phyloP scores from a whole-genome alignment of 352 stramenopile genomes.

The Pseudoperonospora humuli region DNA sequence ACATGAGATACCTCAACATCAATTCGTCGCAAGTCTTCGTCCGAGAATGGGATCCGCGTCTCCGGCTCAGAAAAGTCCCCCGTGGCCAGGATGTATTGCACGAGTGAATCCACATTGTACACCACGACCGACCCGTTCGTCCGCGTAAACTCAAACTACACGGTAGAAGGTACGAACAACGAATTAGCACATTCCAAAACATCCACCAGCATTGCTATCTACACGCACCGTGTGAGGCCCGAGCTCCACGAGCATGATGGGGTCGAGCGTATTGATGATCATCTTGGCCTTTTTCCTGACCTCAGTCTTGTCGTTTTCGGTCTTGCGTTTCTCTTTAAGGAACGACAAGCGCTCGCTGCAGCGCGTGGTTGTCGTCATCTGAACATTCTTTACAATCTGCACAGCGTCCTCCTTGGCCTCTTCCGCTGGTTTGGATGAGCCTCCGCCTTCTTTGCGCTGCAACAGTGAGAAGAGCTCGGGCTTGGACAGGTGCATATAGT shows the following conservation, averaged over 20 bases:
- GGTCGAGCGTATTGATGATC: constrained; percentile 73
- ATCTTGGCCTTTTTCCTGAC: constrained; percentile 48
- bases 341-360: constrained; percentile 46
- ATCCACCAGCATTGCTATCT: not conserved
- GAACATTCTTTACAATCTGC: constrained; percentile 11
- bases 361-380: constrained; percentile 27
- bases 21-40: constrained; percentile 69
- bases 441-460: constrained; percentile 66
- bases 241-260: constrained; percentile 82
- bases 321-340: constrained; percentile 48
- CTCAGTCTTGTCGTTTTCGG: constrained; percentile 17
- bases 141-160: constrained; percentile 76
- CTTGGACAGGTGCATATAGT: constrained; percentile 78
- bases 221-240: constrained; percentile 59
- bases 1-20: constrained; percentile 49
- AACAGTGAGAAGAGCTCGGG: constrained; percentile 69
- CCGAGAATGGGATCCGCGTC: constrained; percentile 81
- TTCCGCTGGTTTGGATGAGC: constrained; percentile 9
- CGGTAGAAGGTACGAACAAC: not conserved
- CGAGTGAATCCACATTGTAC: constrained; percentile 83
- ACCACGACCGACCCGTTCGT: constrained; percentile 76
- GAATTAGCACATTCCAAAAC: constrained; percentile 16
- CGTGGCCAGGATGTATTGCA: constrained; percentile 86
- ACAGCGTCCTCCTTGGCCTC: constrained; percentile 11
- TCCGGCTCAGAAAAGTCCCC: constrained; percentile 85